Conservation (phyloP, 352 stramenopile genomes). For the Globisporangium uncinulatum region DNA sequence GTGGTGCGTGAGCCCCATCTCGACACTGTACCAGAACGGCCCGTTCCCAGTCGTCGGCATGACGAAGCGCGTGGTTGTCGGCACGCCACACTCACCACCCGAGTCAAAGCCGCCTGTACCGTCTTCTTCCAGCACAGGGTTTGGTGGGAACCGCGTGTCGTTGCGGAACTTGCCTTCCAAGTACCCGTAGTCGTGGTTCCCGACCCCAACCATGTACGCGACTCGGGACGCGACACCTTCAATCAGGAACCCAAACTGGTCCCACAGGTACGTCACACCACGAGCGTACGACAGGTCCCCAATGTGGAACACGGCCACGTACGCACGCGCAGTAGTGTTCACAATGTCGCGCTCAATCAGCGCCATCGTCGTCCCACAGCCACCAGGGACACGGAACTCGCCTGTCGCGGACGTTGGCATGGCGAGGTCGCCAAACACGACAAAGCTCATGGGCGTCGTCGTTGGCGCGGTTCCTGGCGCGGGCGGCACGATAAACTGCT, state of each 20-base stretch:
- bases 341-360: conserved; percentile 13
- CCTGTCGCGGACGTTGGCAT: conserved; percentile 7
- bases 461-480: conserved; percentile 1
- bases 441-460: conserved; percentile 25
- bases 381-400: conserved; percentile 12
- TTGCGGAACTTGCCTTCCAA: conserved; percentile 26
- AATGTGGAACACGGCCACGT: conserved; percentile 75
- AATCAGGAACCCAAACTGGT: conserved; percentile 81
- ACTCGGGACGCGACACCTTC: conserved; percentile 62
- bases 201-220: conserved; percentile 70
- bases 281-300: conserved; percentile 78
- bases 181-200: conserved; percentile 54
- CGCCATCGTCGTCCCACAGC: conserved; percentile 11
- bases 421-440: conserved; percentile 54
- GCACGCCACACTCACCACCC: conserved; percentile 84
- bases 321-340: conserved; percentile 17
- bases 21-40: conserved; percentile 59
- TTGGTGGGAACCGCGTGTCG: conserved; percentile 18
- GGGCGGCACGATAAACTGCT: conserved; percentile 15
- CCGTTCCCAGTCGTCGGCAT: conserved; percentile 60
- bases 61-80: conserved; percentile 60
- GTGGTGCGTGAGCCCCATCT: conserved; percentile 49
- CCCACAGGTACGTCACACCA: conserved; percentile 72
- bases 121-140: conserved; percentile 28
- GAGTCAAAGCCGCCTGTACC: conserved; percentile 39